Evolutionary conservation across 2,329 filamentous ascomycete genomes (phyloP).

Genomic region (Aspergillus pseudotamarii): DNA sequence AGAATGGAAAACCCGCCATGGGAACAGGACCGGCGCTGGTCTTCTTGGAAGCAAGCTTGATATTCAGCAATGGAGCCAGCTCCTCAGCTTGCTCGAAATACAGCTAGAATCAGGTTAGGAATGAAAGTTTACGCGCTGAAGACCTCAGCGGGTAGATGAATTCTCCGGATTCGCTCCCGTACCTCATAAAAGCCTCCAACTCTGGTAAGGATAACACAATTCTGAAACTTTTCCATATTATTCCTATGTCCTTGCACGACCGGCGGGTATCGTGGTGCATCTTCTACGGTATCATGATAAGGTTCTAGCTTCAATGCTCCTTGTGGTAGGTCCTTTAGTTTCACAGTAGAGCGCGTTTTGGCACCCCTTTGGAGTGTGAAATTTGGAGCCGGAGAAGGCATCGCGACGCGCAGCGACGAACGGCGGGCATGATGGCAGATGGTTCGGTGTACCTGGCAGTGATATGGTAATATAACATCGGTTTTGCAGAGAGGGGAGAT

Average conservation of each 20-base stretch:
- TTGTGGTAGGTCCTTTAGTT: slow-evolving; percentile 58
- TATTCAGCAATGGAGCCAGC: slow-evolving; percentile 78
- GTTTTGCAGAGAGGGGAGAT: background rate
- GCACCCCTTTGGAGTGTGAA: slow-evolving; percentile 31
- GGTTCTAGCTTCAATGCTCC: slow-evolving; percentile 53
- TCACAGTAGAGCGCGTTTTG: slow-evolving; percentile 41
- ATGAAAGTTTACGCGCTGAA: background rate
- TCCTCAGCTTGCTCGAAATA: slow-evolving; percentile 96
- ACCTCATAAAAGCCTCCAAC: slow-evolving; percentile 95
- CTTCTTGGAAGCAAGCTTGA: slow-evolving; percentile 82
- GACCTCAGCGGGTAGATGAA: background rate
- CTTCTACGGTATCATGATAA: slow-evolving; percentile 47
- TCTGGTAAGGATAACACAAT: slow-evolving; percentile 87
- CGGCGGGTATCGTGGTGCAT: slow-evolving; percentile 72
- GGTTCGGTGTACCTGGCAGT: slow-evolving; percentile 28
- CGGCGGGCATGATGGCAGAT: slow-evolving; percentile 36
- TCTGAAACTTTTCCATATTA: slow-evolving; percentile 87
- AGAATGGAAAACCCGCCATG: slow-evolving; percentile 95
- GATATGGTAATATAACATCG: slow-evolving; percentile 13
- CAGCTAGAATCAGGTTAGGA: slow-evolving; percentile 50
- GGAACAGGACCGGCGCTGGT: slow-evolving; percentile 77
- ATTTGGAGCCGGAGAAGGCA: slow-evolving; percentile 16
- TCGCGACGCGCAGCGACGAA: slow-evolving; percentile 21
- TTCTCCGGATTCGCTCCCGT: slow-evolving; percentile 14
- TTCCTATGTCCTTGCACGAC: slow-evolving; percentile 82